Conservation (phyloP, 1,284 basidiomycete species). For the Marasmius oreades region DNA sequence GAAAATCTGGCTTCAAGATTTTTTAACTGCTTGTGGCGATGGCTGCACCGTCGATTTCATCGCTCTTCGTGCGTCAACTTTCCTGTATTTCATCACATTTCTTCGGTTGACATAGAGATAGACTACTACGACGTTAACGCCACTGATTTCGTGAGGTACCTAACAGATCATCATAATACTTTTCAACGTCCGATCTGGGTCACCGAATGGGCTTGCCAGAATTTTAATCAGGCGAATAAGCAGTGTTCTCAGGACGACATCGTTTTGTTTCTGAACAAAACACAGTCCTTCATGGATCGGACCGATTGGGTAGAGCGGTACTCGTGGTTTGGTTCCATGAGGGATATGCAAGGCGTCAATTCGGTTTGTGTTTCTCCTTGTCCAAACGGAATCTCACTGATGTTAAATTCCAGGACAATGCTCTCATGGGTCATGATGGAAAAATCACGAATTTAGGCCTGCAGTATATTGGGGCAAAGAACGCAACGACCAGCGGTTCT, state of each 20-base stretch:
- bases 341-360: conserved; percentile 33
- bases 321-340: conserved; percentile 40
- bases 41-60: conserved; percentile 39
- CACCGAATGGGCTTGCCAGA: conserved; percentile 65
- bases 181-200: conserved; percentile 52
- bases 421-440: conserved; percentile 30
- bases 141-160: conserved; percentile 44
- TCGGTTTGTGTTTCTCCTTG: conserved; percentile 19
- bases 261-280: conserved; percentile 47
- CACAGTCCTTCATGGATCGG: conserved; percentile 51
- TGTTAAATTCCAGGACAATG: conserved; percentile 23
- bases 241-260: conserved; percentile 47
- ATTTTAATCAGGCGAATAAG: conserved; percentile 47
- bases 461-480: conserved; percentile 30
- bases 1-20: conserved; percentile 49
- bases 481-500: conserved; percentile 19
- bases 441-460: conserved; percentile 29
- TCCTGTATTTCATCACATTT: conserved; percentile 12
- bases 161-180: conserved; percentile 44
- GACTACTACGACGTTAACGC: conserved; percentile 53
- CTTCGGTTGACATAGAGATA: conserved; percentile 23
- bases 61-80: conserved; percentile 27
- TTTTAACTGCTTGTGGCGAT: conserved; percentile 42
- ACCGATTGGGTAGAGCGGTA: conserved; percentile 50
- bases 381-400: background rate